Evolutionary conservation across 352 stramenopile species (phyloP).

Genomic region (Pythium grandisporangium): DNA sequence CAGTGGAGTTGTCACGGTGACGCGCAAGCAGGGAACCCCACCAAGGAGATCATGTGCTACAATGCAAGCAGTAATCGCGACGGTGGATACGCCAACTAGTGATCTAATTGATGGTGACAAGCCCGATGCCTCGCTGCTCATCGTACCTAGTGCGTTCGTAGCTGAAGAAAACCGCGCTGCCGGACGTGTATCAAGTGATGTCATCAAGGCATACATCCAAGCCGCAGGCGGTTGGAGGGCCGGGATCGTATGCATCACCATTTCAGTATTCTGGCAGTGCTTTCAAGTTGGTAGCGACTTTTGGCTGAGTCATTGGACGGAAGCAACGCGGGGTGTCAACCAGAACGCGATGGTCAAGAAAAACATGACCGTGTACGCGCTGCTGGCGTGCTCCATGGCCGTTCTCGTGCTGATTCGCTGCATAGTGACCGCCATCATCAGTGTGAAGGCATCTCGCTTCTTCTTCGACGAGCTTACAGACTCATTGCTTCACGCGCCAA

Average conservation of each 20-base stretch:
- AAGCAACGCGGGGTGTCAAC: constrained; percentile 5
- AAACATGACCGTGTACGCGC: constrained; percentile 30
- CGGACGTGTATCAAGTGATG: constrained; percentile 9
- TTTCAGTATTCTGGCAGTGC: constrained; percentile 37
- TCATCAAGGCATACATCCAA: constrained; percentile 13
- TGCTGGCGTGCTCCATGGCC: constrained; percentile 23
- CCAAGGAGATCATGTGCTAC: too few relatives aligned
- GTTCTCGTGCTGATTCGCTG: constrained; percentile 36
- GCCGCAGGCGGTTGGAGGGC: constrained; percentile 4
- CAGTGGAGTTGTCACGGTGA: not conserved
- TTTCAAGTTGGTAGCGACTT: constrained; percentile 72
- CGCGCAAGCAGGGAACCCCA: too few relatives aligned
- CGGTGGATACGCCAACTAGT: too few relatives aligned
- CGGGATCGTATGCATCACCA: constrained; percentile 1
- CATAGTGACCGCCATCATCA: constrained; percentile 26
- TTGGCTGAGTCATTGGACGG: constrained; percentile 88
- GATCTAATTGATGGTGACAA: too few relatives aligned
- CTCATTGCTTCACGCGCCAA: constrained; percentile 76
- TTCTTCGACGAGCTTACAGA: constrained; percentile 86
- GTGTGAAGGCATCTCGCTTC: constrained; percentile 24
- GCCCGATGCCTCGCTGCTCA: too few relatives aligned
- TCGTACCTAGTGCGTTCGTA: too few relatives aligned
- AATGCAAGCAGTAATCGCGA: too few relatives aligned
- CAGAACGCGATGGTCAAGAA: constrained; percentile 58
- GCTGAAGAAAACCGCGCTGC: constrained; percentile 12